Percentiles rank a stretch among this genome's conserved stretches.
phyloP scores from a whole-genome alignment of 2,329 filamentous ascomycete genomes.

The Shiraia bambusicola region DNA sequence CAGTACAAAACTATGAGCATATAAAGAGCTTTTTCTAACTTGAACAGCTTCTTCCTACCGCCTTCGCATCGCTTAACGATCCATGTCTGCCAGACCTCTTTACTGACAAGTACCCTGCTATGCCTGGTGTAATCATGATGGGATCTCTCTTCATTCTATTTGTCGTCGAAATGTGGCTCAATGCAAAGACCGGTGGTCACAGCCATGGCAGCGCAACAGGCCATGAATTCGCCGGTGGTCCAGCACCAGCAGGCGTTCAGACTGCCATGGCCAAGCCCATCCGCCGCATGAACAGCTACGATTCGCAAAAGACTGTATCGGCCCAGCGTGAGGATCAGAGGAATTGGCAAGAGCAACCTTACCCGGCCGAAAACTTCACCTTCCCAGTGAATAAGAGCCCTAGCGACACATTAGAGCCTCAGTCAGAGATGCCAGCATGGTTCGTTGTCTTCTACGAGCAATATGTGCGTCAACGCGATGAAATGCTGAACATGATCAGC shows the following conservation, averaged over 20 bases:
- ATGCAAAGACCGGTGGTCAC: slow-evolving; percentile 60
- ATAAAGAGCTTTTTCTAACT: slow-evolving; percentile 6
- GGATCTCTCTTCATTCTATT: slow-evolving; percentile 62
- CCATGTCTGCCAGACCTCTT: slow-evolving; percentile 61
- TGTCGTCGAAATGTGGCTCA: slow-evolving; percentile 63
- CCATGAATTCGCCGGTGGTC: slow-evolving; percentile 30
- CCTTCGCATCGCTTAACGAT: slow-evolving; percentile 53
- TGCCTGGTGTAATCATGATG: slow-evolving; percentile 69
- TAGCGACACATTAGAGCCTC: slow-evolving; percentile 30
- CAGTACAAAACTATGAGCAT: slow-evolving; percentile 8
- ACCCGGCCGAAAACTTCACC: slow-evolving; percentile 32
- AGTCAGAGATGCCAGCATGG: slow-evolving; percentile 60
- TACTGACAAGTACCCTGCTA: slow-evolving; percentile 60
- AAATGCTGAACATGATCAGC: slow-evolving; percentile 59
- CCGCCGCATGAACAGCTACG: slow-evolving; percentile 36
- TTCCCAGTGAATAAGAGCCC: slow-evolving; percentile 32
- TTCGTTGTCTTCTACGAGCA: slow-evolving; percentile 65
- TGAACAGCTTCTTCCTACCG: slow-evolving; percentile 57
- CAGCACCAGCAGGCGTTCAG: slow-evolving; percentile 24
- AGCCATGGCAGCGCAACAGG: slow-evolving; percentile 60
- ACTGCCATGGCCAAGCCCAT: slow-evolving; percentile 36
- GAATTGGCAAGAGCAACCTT: slow-evolving; percentile 37
- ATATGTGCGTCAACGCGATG: slow-evolving; percentile 61
- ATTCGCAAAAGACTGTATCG: slow-evolving; percentile 39
- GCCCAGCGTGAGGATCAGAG: slow-evolving; percentile 38